Evolutionary conservation across 306 rosid genomes (phyloP).

Genomic region (Dicorynia guianensis): DNA sequence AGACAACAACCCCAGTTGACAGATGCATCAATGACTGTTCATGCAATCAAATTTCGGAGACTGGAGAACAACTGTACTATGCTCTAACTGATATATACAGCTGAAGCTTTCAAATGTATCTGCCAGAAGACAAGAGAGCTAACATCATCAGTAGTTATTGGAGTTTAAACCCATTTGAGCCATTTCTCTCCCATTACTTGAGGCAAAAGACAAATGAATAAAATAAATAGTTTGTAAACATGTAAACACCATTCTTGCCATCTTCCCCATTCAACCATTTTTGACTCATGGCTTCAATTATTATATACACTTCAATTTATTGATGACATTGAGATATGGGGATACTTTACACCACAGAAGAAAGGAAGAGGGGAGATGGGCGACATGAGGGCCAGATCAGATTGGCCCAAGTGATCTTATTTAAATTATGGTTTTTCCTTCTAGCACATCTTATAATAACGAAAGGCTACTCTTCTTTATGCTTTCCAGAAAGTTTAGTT

Average conservation of each 20-base stretch:
- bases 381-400: constrained; percentile 21
- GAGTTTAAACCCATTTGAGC: no score
- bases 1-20: constrained; percentile 17
- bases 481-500: constrained; percentile 11
- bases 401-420: constrained; percentile 25
- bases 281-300: not conserved
- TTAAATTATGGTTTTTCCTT: constrained; percentile 10
- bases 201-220: no score
- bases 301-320: constrained; percentile 16
- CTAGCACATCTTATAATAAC: not conserved
- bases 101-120: constrained; percentile 10
- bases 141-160: no score
- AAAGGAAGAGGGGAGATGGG: constrained; percentile 7
- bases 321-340: constrained; percentile 31
- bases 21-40: constrained; percentile 1
- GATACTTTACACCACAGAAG: constrained; percentile 19
- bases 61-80: not conserved
- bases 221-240: not conserved
- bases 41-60: not conserved
- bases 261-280: not conserved
- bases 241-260: not conserved
- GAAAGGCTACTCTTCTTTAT: not conserved
- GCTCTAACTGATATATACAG: constrained; percentile 5
- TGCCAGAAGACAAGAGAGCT: no score
- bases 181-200: no score